These are phyloP conservation scores for Geosmithia flava DNA, from an alignment of 2,329 filamentous ascomycete genomes.

Conservation along the genomic window DNA sequence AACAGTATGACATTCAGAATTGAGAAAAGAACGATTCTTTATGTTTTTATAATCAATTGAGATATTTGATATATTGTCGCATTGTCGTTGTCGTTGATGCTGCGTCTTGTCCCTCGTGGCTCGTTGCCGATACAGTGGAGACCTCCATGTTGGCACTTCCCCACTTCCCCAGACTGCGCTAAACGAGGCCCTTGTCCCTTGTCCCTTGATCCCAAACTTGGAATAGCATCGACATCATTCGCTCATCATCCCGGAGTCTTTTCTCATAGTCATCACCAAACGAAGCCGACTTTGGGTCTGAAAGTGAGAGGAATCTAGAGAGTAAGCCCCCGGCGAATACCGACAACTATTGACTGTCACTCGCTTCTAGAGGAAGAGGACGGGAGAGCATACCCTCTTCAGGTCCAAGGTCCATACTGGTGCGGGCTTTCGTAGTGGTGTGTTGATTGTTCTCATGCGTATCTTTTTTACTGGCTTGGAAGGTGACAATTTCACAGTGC, in stretches of 20 bases:
- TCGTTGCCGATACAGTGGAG: neutral
- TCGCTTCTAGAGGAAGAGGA: neutral
- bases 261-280: too few relatives aligned
- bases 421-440: neutral
- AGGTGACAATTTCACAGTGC: neutral
- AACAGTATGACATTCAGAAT: neutral
- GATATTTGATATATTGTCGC: neutral
- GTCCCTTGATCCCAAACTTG: neutral
- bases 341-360: neutral
- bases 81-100: neutral
- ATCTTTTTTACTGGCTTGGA: neutral
- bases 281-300: too few relatives aligned
- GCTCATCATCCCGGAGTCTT: neutral
- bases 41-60: neutral
- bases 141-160: neutral
- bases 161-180: slow-evolving; percentile 5
- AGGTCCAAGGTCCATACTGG: neutral
- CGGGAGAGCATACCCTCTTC: too few relatives aligned
- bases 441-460: neutral
- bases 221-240: neutral
- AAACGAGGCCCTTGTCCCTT: neutral
- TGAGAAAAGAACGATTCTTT: neutral
- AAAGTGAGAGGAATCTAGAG: too few relatives aligned
- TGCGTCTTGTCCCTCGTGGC: neutral
- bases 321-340: too few relatives aligned